Conservation (phyloP, 2,329 filamentous ascomycete genomes). For the Aplosporella prunicola region DNA sequence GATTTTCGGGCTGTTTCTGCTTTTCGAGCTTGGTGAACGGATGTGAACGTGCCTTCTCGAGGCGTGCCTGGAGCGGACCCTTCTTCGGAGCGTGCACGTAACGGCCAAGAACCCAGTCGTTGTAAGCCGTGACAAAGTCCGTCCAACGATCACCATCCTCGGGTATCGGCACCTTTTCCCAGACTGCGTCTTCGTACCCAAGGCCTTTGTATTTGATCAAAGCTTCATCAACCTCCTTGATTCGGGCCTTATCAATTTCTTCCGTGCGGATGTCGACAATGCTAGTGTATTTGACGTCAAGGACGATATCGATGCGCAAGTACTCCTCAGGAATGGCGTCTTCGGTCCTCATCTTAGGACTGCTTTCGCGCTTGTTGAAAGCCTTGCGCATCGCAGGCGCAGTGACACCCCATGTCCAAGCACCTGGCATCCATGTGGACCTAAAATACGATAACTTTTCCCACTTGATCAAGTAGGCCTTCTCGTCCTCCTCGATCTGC, state of each 20-base stretch:
- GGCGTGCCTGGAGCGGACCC: slow-evolving; percentile 52
- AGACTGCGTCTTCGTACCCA: slow-evolving; percentile 80
- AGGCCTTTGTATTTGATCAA: slow-evolving; percentile 90
- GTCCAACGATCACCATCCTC: slow-evolving; percentile 61
- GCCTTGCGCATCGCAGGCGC: slow-evolving; percentile 56
- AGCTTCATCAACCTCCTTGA: slow-evolving; percentile 62
- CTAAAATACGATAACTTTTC: slow-evolving; percentile 69
- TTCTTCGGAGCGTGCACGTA: slow-evolving; percentile 55
- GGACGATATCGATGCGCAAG: slow-evolving; percentile 77
- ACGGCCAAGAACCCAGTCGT: slow-evolving; percentile 72
- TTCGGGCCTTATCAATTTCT: slow-evolving; percentile 60
- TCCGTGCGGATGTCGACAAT: slow-evolving; percentile 50
- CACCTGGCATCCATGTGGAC: slow-evolving; percentile 77
- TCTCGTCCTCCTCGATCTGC: slow-evolving; percentile 61
- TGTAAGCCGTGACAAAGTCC: slow-evolving; percentile 74
- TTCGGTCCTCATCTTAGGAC: slow-evolving; percentile 59
- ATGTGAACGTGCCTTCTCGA: slow-evolving; percentile 55
- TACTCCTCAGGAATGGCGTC: slow-evolving; percentile 85
- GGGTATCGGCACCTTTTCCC: slow-evolving; percentile 67
- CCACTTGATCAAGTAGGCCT: slow-evolving; percentile 92
- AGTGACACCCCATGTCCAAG: slow-evolving; percentile 74
- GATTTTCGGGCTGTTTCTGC: slow-evolving; percentile 59
- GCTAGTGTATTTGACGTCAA: slow-evolving; percentile 63
- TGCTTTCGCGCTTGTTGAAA: slow-evolving; percentile 62
- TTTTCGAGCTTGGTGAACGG: slow-evolving; percentile 62